phyloP scores from a whole-genome alignment of 2,329 filamentous ascomycete species.

The Apiospora phragmitis region DNA sequence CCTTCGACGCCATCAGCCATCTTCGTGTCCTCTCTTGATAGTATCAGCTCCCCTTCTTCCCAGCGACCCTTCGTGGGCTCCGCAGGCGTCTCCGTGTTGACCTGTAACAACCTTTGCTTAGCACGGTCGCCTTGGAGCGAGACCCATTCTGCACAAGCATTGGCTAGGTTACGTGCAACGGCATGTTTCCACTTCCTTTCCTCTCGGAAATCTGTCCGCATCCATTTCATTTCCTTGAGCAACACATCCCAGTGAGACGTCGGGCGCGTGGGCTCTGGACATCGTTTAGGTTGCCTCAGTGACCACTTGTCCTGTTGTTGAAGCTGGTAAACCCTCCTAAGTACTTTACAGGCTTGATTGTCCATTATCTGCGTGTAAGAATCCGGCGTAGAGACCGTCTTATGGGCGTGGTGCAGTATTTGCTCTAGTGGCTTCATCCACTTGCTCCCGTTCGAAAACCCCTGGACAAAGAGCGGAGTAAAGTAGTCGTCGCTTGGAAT shows the following conservation, averaged over 20 bases:
- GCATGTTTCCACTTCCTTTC: slow-evolving; percentile 92
- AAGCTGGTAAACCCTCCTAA: slow-evolving; percentile 84
- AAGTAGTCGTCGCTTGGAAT: slow-evolving; percentile 63
- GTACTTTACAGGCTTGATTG: slow-evolving; percentile 81
- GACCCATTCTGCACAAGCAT: slow-evolving; percentile 83
- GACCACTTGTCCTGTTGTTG: slow-evolving; percentile 94
- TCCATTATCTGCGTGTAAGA: slow-evolving; percentile 82
- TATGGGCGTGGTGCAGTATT: slow-evolving; percentile 79
- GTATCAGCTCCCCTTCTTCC: slow-evolving; percentile 3
- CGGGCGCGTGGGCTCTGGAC: slow-evolving; percentile 75
- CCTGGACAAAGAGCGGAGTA: slow-evolving; percentile 61
- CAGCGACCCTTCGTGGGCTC: slow-evolving; percentile 24
- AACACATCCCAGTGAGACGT: slow-evolving; percentile 83
- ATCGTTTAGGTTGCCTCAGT: slow-evolving; percentile 82
- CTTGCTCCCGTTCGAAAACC: slow-evolving; percentile 50
- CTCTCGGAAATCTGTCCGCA: slow-evolving; percentile 93
- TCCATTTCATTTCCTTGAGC: slow-evolving; percentile 93
- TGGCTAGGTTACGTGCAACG: slow-evolving; percentile 75
- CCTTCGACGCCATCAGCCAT: slow-evolving; percentile 33
- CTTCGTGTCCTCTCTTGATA: slow-evolving; percentile 22
- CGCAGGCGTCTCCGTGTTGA: slow-evolving; percentile 56
- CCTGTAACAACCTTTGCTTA: slow-evolving; percentile 67
- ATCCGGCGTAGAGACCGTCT: slow-evolving; percentile 85
- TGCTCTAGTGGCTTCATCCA: slow-evolving; percentile 68
- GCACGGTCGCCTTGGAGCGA: slow-evolving; percentile 54